Conservation (phyloP, 1,284 basidiomycete species). For the Sparassis latifolia region DNA sequence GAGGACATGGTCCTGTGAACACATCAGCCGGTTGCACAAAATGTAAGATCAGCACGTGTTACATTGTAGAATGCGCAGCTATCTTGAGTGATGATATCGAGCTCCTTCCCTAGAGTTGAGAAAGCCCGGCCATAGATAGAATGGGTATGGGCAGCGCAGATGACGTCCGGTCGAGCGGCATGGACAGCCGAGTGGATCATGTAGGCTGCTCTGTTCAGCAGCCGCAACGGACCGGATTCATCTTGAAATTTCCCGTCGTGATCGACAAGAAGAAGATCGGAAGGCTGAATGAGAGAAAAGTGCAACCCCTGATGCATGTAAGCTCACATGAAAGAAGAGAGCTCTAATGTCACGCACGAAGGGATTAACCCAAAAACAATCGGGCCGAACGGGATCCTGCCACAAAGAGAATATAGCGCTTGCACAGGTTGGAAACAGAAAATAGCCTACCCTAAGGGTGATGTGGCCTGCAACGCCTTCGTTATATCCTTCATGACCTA, state of each 20-base stretch:
- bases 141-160: slow-evolving; percentile 62
- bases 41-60: not conserved
- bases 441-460: slow-evolving; percentile 41
- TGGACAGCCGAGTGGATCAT: slow-evolving; percentile 53
- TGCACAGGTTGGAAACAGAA: not conserved
- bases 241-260: slow-evolving; percentile 42
- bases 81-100: slow-evolving; percentile 49
- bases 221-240: slow-evolving; percentile 32
- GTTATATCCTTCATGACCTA: slow-evolving; percentile 48
- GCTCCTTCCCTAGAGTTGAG: slow-evolving; percentile 47
- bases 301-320: slow-evolving; percentile 28
- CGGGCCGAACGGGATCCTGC: slow-evolving; percentile 40
- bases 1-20: slow-evolving; percentile 28
- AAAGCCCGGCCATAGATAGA: slow-evolving; percentile 59
- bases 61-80: slow-evolving; percentile 39
- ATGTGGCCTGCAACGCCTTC: slow-evolving; percentile 62
- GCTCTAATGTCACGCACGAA: slow-evolving; percentile 24
- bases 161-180: slow-evolving; percentile 52
- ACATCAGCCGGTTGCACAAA: not conserved
- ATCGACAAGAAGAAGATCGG: slow-evolving; percentile 42
- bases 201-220: slow-evolving; percentile 43
- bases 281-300: slow-evolving; percentile 40
- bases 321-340: not conserved
- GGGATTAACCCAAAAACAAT: slow-evolving; percentile 54
- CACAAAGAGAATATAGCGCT: not conserved